phyloP scores from a whole-genome alignment of 108 stramenopile genomes.

The Discostella pseudostelligera region DNA sequence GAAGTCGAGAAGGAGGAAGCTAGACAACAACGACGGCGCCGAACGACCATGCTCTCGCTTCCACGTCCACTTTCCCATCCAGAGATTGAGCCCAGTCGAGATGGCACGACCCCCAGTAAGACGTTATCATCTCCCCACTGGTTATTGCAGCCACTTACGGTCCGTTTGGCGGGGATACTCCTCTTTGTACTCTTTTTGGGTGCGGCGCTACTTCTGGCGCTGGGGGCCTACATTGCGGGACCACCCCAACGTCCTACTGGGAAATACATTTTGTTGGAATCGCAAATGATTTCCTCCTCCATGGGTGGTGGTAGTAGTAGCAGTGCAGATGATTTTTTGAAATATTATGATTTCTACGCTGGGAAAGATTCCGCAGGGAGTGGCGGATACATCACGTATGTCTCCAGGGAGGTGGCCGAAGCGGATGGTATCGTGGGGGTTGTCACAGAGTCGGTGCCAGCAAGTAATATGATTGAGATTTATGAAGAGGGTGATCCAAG shows the following conservation, averaged over 20 bases:
- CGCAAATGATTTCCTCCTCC: constrained; percentile 55
- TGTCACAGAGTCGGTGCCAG: constrained; percentile 42
- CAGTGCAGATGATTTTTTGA: constrained; percentile 62
- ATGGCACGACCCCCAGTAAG: too few relatives aligned
- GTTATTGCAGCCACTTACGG: constrained; percentile 12
- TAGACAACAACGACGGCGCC: too few relatives aligned
- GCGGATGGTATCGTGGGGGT: constrained; percentile 61
- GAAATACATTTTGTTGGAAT: constrained; percentile 71
- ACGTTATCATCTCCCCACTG: neutral
- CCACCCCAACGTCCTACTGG: constrained; percentile 80
- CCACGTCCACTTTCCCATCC: too few relatives aligned
- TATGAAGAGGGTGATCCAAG: constrained; percentile 39
- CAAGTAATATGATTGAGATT: constrained; percentile 48
- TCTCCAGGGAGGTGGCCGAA: constrained; percentile 52
- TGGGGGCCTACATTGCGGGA: constrained; percentile 41
- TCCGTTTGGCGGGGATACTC: constrained; percentile 12
- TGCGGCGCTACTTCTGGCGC: constrained; percentile 15
- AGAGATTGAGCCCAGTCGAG: too few relatives aligned
- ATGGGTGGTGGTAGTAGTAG: too few relatives aligned
- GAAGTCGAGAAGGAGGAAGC: too few relatives aligned
- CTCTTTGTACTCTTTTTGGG: constrained; percentile 21
- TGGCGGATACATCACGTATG: constrained; percentile 73
- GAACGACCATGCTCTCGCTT: too few relatives aligned
- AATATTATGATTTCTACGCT: constrained; percentile 78
- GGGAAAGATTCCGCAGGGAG: constrained; percentile 81